Base-by-base conservation (phyloP, 495 filamentous ascomycete genomes). In the Hyaloscypha bicolor region DNA sequence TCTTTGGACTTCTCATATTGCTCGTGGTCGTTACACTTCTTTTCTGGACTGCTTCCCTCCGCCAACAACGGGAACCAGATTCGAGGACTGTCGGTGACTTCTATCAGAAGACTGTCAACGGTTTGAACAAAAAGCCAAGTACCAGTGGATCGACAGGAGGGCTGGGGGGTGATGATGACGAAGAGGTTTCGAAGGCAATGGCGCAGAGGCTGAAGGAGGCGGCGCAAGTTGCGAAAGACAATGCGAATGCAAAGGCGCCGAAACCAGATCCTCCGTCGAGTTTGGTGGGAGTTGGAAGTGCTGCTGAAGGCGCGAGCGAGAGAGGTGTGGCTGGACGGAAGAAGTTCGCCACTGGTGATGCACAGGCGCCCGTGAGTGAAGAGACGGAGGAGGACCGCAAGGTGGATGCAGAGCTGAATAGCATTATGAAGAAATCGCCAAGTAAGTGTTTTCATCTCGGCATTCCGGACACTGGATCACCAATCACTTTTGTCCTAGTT, bases 361-460 rank as follows among this genome's bases (percentile, higher is more conserved):
- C 76, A 16, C 72, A 78, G 39, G 70, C 77, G 48, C 76, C 82
- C 25, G 75, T 72, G 3, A 83, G 83, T 68, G 73, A 78, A 25
- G 82, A 87, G 74, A 82, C 80, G 19, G 74, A 84, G 59, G 85
- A 87, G 70, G 86, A 90, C 35, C 81, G 80, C 31, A 80, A 83
- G 32, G 78, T 85, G 2, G 85, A 90, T 74, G 75, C 68, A 5
- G 89, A 91, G 79, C 75, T 97, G 69, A 89, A 91, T 74, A 75
- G 72, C 19, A 94, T 97, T 55, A 77, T 96, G 63, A 94, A 94
- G 80, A 87, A 87, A 66, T 86, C 91, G 31, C 92, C 93, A 63
- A 88, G 93, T 94, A 86, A 71, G 86, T 80, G 45, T 29, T 62
- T 45, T 32, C 22, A 6, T 22, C 32, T 30, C 60, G 32, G 21